A percentile compares a stretch with the other conserved stretches of the same genome.
phyloP scores from a whole-genome alignment of 257 asterid genomes.

The Solanum virginianum region DNA sequence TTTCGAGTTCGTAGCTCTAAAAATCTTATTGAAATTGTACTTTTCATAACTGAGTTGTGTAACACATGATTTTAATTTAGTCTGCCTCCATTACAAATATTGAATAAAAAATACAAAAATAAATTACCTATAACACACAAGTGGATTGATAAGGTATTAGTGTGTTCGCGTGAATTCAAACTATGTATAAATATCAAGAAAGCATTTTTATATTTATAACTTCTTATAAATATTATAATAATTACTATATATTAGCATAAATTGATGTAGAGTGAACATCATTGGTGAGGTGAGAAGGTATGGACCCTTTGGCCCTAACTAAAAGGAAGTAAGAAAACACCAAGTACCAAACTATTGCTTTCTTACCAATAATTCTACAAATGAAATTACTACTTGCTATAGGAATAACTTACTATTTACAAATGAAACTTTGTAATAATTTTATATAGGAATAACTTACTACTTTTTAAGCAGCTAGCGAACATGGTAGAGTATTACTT shows the following conservation, averaged over 20 bases:
- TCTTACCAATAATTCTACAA: neutral
- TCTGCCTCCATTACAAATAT: neutral
- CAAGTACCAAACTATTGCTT: neutral
- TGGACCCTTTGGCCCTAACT: neutral
- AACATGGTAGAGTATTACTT: no score
- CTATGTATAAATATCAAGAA: neutral
- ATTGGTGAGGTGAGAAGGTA: neutral
- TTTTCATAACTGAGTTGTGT: no score
- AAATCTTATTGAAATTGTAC: neutral
- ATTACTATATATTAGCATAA: neutral
- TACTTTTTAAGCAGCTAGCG: neutral
- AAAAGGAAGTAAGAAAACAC: neutral
- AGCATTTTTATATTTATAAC: neutral
- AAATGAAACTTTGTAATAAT: no score
- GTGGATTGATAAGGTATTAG: neutral
- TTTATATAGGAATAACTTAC: no score
- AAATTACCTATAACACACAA: neutral
- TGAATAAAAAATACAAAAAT: neutral
- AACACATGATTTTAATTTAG: neutral
- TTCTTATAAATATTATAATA: neutral
- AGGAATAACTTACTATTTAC: no score
- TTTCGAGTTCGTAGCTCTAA: fast-evolving
- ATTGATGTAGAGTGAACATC: neutral
- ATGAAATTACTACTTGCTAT: neutral
- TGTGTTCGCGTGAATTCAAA: neutral